phyloP scores from a whole-genome alignment of 2,329 filamentous ascomycete species.

The Botryotinia calthae region DNA sequence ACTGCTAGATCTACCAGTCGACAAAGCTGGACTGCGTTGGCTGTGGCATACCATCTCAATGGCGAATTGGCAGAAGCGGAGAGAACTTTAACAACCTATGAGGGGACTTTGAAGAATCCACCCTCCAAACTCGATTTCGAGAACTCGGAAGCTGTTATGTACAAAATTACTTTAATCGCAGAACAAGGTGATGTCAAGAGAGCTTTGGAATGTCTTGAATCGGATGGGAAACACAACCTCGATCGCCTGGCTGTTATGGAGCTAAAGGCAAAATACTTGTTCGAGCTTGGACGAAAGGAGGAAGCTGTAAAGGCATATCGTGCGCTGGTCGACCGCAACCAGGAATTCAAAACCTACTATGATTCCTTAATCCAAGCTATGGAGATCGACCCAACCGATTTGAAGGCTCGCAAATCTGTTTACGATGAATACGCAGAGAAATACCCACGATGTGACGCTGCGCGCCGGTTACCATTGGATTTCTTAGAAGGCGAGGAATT shows the following conservation, averaged over 20 bases:
- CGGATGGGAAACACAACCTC: slow-evolving; percentile 71
- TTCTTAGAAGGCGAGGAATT: slow-evolving; percentile 84
- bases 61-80: slow-evolving; percentile 85
- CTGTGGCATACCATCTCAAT: slow-evolving; percentile 87
- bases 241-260: slow-evolving; percentile 87
- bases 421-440: slow-evolving; percentile 81
- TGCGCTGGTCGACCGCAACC: slow-evolving; percentile 78
- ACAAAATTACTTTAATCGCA: slow-evolving; percentile 93
- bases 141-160: slow-evolving; percentile 89
- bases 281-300: slow-evolving; percentile 70
- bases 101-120: slow-evolving; percentile 83
- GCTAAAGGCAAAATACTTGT: slow-evolving; percentile 77
- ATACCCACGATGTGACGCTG: slow-evolving; percentile 78
- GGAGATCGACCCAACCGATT: slow-evolving; percentile 59
- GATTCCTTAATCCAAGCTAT: slow-evolving; percentile 69
- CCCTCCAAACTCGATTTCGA: slow-evolving; percentile 80
- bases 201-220: slow-evolving; percentile 82
- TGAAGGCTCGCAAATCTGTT: slow-evolving; percentile 65
- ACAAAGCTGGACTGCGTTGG: slow-evolving; percentile 97
- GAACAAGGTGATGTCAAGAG: slow-evolving; percentile 80
- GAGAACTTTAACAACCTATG: slow-evolving; percentile 85
- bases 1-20: slow-evolving; percentile 76
- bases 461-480: slow-evolving; percentile 81
- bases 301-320: slow-evolving; percentile 83
- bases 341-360: slow-evolving; percentile 86